Base-by-base conservation (phyloP, 371 early-diverging fungal genomes). In the Catenaria anguillulae region DNA sequence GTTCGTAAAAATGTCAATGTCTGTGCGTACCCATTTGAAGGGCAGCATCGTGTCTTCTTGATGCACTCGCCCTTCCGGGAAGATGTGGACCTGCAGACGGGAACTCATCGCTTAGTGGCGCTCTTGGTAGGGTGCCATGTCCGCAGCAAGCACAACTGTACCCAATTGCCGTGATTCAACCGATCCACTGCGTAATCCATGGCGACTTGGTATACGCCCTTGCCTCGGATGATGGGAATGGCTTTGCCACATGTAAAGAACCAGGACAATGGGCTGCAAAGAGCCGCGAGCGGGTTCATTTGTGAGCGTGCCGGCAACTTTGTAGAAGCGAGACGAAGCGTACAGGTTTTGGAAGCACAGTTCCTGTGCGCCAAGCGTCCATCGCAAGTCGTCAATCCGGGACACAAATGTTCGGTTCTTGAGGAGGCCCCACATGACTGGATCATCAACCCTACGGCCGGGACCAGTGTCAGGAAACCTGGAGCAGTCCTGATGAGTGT, bases 291-390 rank as follows among this genome's bases (percentile, higher is more conserved):
- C 17, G 40, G 10, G 5, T 40, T 17, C 5, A 40, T 40, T 40
- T 15, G 29, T 36, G 13, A 24, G 29, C 15, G 19, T 26, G 37
- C 23, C 24, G 31, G 34, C 45, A 23, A 15, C 33, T 42, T 55
- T 50, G 55, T 52, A 65, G 45, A 34, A 23, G 54, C 23, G 45
- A 2, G 24, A 37, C 26, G 24, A 43, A 21, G 64, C 77, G 69
- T 75, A 80, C 79, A 79, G 70, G 63, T 80, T 84, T 21, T 78
- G 83, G 72, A 82, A 90, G 60, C 88, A 85, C 19, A 91, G 82
- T 62, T 92, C 92, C 60, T 82, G 85, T 5, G 93, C 92, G 24
- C 90, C 89, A 31, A 90, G 70, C 2, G 85, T 83, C 89, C 90
- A 90, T 24, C 93, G 80, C 76, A 85, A 63, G 8, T 76, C 35